Evolutionary conservation across 805 yeast species (phyloP).

Genomic region (Metschnikowia borealis): DNA sequence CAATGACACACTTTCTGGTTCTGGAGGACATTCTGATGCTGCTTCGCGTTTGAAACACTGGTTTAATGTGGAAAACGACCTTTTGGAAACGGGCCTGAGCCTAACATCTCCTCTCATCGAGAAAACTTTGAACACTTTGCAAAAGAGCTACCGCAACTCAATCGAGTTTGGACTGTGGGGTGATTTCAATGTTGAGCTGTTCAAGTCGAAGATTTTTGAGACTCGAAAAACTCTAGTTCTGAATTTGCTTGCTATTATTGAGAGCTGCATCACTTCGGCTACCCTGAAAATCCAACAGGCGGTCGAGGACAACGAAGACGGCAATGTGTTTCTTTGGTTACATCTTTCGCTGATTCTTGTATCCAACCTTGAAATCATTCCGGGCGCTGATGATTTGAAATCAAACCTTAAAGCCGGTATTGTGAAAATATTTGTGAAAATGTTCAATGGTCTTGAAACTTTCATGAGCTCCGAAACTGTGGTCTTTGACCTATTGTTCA

Average conservation of each 20-base stretch:
- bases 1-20: background rate
- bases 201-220: background rate
- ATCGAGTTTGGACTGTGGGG: constrained; percentile 13
- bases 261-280: background rate
- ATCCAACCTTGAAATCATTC: background rate
- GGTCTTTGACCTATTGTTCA: background rate
- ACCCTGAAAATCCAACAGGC: background rate
- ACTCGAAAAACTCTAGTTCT: background rate
- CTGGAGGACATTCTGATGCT: background rate
- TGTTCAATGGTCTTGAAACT: background rate
- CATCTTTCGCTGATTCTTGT: constrained; percentile 1
- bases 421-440: background rate
- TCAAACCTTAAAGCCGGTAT: background rate
- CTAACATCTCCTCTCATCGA: background rate
- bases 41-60: constrained; percentile 9
- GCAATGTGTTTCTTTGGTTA: background rate
- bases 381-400: background rate
- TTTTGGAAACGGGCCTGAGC: constrained; percentile 3
- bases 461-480: background rate
- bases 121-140: background rate
- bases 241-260: background rate
- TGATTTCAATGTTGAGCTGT: constrained; percentile 1
- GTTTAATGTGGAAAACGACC: constrained; percentile 8
- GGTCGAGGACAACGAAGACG: background rate
- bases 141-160: constrained; percentile 1